phyloP scores from a whole-genome alignment of 83 land plant genomes.

The Thuja plicata region DNA sequence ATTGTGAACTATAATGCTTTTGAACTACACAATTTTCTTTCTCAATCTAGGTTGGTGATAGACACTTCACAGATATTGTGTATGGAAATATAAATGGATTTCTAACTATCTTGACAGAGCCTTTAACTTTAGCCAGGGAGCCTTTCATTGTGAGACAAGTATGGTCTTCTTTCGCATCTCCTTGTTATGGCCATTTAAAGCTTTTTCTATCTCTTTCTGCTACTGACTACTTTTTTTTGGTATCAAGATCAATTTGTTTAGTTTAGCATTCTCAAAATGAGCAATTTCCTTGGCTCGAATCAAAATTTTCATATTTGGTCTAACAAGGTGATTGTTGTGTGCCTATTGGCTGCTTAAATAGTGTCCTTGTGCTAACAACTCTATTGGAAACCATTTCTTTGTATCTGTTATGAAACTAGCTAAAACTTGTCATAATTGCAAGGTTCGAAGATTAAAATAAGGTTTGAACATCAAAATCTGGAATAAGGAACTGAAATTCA shows the following conservation, averaged over 20 bases:
- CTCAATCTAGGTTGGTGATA: conserved; percentile 80
- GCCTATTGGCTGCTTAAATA: background rate
- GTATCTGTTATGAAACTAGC: background rate
- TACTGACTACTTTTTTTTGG: background rate
- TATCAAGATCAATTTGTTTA: background rate
- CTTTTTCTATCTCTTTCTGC: background rate
- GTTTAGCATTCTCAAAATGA: background rate
- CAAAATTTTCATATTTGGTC: background rate
- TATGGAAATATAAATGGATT: conserved; percentile 93
- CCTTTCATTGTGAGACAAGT: conserved; percentile 89
- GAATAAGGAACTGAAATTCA: background rate
- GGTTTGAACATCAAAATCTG: background rate
- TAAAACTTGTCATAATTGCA: background rate
- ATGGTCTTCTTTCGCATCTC: background rate
- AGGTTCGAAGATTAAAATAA: background rate
- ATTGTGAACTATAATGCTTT: background rate
- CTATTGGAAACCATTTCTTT: background rate
- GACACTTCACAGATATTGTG: conserved; percentile 86
- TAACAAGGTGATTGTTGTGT: background rate
- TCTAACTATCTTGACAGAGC: conserved; percentile 76
- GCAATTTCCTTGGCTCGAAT: background rate
- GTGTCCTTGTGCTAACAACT: background rate
- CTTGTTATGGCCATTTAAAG: background rate
- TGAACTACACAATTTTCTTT: background rate
- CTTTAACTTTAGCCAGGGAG: conserved; percentile 66